phyloP scores from a whole-genome alignment of 768 basidiomycete species.

The Boletus pseudopeckii region DNA sequence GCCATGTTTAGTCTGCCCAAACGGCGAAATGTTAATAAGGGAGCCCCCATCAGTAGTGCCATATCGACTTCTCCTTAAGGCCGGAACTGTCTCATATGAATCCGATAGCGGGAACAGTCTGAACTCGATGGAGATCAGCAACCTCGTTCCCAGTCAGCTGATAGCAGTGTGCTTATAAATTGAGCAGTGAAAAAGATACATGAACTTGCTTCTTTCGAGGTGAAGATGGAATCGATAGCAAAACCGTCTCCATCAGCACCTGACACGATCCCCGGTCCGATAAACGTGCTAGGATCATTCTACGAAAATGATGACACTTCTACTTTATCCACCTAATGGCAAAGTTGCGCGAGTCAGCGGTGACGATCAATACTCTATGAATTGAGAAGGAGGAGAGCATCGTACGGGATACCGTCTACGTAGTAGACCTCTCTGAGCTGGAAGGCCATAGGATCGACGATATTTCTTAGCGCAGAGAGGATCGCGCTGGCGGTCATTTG shows the following conservation, averaged over 20 bases:
- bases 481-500: slow-evolving; percentile 92
- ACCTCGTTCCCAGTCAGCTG: not conserved
- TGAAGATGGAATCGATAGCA: not conserved
- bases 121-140: not conserved
- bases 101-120: not conserved
- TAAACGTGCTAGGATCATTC: not conserved
- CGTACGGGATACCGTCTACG: slow-evolving; percentile 32
- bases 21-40: not conserved
- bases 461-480: slow-evolving; percentile 68
- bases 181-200: slow-evolving; percentile 2
- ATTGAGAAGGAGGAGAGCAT: slow-evolving; percentile 21
- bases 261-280: not conserved
- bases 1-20: not conserved
- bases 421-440: slow-evolving; percentile 30
- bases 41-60: not conserved
- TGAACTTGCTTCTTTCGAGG: not conserved
- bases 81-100: not conserved
- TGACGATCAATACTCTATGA: slow-evolving; percentile 20
- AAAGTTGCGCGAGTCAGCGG: not conserved
- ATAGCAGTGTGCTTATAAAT: not conserved
- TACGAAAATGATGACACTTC: not conserved
- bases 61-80: not conserved
- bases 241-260: not conserved
- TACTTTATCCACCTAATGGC: slow-evolving; percentile 9
- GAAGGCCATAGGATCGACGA: slow-evolving; percentile 63